phyloP scores from a whole-genome alignment of 2,329 filamentous ascomycete genomes.

The Chaetomiaceae sp. region DNA sequence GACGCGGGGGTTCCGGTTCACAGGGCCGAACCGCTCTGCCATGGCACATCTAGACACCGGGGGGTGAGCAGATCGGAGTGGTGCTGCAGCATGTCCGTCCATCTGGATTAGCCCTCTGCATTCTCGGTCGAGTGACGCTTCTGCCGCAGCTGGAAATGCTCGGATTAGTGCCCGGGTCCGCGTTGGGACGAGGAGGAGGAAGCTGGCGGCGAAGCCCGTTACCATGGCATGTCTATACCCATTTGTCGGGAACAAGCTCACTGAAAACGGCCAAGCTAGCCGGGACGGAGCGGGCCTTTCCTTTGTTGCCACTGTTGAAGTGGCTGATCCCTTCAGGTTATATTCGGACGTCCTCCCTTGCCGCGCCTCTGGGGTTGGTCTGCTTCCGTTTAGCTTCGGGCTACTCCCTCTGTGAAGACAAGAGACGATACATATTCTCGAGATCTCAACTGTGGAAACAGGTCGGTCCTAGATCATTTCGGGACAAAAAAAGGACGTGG shows the following conservation, averaged over 20 bases:
- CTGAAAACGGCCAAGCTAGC: background rate
- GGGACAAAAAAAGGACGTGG: no score
- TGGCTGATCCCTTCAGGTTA: background rate
- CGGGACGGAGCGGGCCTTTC: slow-evolving; percentile 9
- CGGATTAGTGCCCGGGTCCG: slow-evolving; percentile 1
- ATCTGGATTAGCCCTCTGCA: background rate
- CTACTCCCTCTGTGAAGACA: no score
- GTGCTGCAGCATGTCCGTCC: background rate
- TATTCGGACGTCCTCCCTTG: no score
- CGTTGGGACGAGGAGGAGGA: background rate
- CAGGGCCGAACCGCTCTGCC: background rate
- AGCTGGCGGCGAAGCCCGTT: background rate
- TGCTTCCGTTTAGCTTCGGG: no score
- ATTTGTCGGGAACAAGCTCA: background rate
- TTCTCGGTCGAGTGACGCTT: background rate
- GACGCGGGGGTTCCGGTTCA: background rate
- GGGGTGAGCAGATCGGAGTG: background rate
- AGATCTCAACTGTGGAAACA: no score
- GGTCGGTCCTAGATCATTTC: no score
- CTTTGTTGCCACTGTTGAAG: background rate
- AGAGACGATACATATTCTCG: no score
- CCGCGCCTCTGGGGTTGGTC: no score
- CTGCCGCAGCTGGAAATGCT: background rate
- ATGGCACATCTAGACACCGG: no score
- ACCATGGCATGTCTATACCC: background rate